phyloP scores from a whole-genome alignment of 331 rosid species.

The Ulmus americana region DNA sequence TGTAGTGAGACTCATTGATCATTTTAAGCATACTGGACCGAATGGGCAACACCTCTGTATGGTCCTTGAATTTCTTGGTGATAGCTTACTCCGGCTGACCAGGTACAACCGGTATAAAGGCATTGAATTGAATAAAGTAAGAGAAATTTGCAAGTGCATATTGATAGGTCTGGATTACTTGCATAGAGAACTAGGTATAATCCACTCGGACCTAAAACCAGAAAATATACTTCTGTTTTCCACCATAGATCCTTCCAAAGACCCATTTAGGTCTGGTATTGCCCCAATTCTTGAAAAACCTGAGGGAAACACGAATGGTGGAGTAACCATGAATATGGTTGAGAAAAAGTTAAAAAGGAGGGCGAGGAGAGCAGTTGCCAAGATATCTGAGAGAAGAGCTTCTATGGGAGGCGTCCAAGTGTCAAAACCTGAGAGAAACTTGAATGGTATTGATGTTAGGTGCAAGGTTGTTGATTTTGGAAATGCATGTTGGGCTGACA shows the following conservation, averaged over 20 bases:
- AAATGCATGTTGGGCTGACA: constrained; percentile 85
- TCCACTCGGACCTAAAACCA: constrained; percentile 88
- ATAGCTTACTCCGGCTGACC: constrained; percentile 82
- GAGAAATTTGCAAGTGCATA: constrained; percentile 76
- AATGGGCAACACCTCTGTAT: constrained; percentile 95
- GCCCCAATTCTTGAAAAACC: constrained; percentile 75
- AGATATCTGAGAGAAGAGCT: constrained; percentile 63
- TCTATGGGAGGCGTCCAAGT: constrained; percentile 59
- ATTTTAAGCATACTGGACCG: constrained; percentile 91
- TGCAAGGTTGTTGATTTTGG: constrained; percentile 97
- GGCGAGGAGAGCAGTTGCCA: constrained; percentile 84
- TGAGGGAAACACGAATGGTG: constrained; percentile 68
- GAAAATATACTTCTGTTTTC: constrained; percentile 84
- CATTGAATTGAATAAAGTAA: constrained; percentile 64
- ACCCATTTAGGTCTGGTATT: constrained; percentile 58
- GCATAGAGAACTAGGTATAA: constrained; percentile 83
- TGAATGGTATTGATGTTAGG: constrained; percentile 66
- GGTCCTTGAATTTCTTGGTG: constrained; percentile 98
- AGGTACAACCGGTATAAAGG: constrained; percentile 70
- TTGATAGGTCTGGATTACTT: constrained; percentile 83
- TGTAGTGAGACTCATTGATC: constrained; percentile 73
- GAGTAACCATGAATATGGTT: constrained; percentile 52
- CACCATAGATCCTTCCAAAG: constrained; percentile 79
- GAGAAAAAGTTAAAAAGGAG: constrained; percentile 83
- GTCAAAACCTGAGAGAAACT: constrained; percentile 48